Base-by-base conservation (phyloP, 2,329 filamentous ascomycete species). In the Fusarium fracticaudum region DNA sequence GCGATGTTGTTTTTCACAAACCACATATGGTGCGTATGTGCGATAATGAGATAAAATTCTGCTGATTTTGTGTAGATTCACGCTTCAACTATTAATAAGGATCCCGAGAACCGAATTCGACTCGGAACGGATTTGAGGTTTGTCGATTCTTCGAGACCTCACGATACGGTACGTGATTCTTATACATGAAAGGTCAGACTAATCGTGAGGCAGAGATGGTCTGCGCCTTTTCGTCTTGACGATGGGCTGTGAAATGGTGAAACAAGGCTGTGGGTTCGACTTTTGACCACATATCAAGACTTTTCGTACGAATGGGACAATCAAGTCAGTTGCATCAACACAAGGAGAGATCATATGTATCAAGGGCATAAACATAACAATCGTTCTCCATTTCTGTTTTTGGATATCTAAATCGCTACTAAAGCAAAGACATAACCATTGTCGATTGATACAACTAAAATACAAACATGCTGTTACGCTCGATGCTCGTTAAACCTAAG, bases 1-100 rank as follows among this genome's bases (percentile, higher is more conserved):
- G 83, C 10, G 83, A 85, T 65, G 81, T 85, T 9, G 82, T 84
- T 5, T 73, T 84, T 14, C 83, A 85, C 61, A 79, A 75, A 11
- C 80, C 83, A 18, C 62, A 67, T 24, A 74, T 73, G 66, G 66
- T 70, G 24, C 2, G 45, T 43, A 31, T 12, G 5, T 12, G 3
- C 7, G 17, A 0, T 20, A 33, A 5, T 54, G 11, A 6, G 14
- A 4, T 33, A 7, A 35, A 17, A 13, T 3, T 2, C 24, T 24
- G 7, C 44, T 26, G 26, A 26, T 26, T 26, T 26, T 26, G 26
- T 18, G 3, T 4, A 69, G 65, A 64, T 73, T 13, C 69, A 73
- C 20, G 60, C 69, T 26, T 73, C 71, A 4, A 73, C 65, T 8
- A 73, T 72, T 10, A 73, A 73, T 10, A 58, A 64, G 5, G 69